Conservation (phyloP, 192 early-diverging fungal species). For the Coemansia sp. region DNA sequence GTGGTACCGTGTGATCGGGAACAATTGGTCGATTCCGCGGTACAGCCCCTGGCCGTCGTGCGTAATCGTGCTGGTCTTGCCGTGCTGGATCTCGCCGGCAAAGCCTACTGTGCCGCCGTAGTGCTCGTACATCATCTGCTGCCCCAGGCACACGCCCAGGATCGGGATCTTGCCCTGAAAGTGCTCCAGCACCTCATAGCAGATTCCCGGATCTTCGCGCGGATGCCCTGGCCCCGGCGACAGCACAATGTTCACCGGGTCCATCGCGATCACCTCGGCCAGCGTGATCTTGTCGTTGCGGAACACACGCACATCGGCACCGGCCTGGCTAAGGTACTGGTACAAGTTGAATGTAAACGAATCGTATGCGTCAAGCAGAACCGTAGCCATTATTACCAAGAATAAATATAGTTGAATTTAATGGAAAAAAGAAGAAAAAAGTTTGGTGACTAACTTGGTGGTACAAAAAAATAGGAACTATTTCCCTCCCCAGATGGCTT, state of each 20-base stretch:
- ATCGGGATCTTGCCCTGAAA: slow-evolving; percentile 96
- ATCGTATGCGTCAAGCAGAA: slow-evolving; percentile 99
- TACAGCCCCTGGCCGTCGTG: slow-evolving; percentile 93
- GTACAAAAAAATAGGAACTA: not conserved
- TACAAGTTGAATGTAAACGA: slow-evolving; percentile 99
- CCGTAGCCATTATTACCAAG: slow-evolving; percentile 35
- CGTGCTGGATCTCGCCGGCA: slow-evolving; percentile 97
- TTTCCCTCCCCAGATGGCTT: not conserved
- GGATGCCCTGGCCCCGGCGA: slow-evolving; percentile 98
- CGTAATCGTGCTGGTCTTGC: slow-evolving; percentile 87
- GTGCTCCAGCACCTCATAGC: slow-evolving; percentile 77
- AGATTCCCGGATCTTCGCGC: slow-evolving; percentile 84
- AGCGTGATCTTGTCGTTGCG: slow-evolving; percentile 94
- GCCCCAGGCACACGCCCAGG: slow-evolving; percentile 95
- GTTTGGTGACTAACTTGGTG: not conserved
- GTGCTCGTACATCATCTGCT: slow-evolving; percentile 96
- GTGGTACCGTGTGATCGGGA: slow-evolving; percentile 94
- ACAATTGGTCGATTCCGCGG: slow-evolving; percentile 76
- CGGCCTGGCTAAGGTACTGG: slow-evolving; percentile 88
- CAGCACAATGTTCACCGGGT: slow-evolving; percentile 92
- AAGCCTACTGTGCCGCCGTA: slow-evolving; percentile 91
- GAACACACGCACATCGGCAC: slow-evolving; percentile 88
- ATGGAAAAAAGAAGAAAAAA: not conserved
- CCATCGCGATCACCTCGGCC: slow-evolving; percentile 74
- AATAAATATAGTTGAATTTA: slow-evolving; percentile 2